phyloP scores from a whole-genome alignment of 1,284 basidiomycete species.

The Cutaneotrichosporon cavernicola region DNA sequence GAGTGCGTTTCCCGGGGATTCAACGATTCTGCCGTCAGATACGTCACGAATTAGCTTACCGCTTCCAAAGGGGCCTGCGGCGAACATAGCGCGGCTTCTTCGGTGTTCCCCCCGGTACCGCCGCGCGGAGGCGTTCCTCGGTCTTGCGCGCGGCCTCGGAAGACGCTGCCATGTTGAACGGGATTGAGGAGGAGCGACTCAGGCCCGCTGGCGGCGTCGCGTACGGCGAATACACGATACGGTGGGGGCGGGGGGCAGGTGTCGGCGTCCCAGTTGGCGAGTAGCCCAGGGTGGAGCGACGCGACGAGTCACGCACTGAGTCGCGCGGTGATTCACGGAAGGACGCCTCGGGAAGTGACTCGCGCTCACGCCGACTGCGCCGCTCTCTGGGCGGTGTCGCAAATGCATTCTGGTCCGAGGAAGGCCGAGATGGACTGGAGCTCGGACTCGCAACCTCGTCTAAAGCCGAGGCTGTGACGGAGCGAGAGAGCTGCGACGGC shows the following conservation, averaged over 20 bases:
- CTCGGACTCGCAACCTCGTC: conserved; percentile 17
- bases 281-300: not conserved
- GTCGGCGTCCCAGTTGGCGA: not conserved
- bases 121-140: conserved; percentile 21
- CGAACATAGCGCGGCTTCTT: conserved; percentile 43
- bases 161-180: conserved; percentile 47
- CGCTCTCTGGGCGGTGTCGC: conserved; percentile 14
- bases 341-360: conserved; percentile 14
- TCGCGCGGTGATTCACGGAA: not conserved
- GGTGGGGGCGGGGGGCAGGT: not conserved
- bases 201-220: conserved; percentile 41
- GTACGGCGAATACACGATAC: conserved; percentile 36
- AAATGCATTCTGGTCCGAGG: conserved; percentile 17
- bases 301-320: not conserved
- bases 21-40: conserved; percentile 29
- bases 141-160: conserved; percentile 30
- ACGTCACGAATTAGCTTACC: conserved; percentile 32
- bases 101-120: not conserved
- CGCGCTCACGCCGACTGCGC: conserved; percentile 18
- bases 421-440: not conserved
- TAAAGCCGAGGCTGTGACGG: conserved; percentile 14
- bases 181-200: conserved; percentile 38
- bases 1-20: conserved; percentile 30
- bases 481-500: conserved; percentile 39
- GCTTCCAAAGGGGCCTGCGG: conserved; percentile 36